These are phyloP conservation scores for Blastocystis sp. DNA, from an alignment of 352 stramenopile genomes.

Conservation along the genomic window DNA sequence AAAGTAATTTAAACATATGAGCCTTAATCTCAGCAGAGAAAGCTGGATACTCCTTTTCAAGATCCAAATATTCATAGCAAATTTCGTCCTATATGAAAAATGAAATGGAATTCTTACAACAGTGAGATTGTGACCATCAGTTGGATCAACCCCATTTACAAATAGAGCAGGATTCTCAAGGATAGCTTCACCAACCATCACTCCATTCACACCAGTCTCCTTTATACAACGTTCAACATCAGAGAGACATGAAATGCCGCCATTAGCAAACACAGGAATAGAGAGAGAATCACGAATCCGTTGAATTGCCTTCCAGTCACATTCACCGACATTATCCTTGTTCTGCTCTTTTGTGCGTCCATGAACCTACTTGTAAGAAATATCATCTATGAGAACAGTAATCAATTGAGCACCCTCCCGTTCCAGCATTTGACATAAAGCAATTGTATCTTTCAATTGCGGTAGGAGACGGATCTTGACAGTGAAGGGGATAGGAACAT, in stretches of 20 bases:
- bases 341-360: conserved; percentile 46
- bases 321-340: conserved; percentile 13
- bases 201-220: conserved; percentile 2
- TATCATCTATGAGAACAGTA: neutral
- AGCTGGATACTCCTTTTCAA: neutral
- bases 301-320: conserved; percentile 15
- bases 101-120: neutral
- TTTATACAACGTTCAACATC: neutral
- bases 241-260: neutral
- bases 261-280: conserved; percentile 52
- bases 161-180: conserved; percentile 42
- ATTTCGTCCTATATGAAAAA: conserved; percentile 22
- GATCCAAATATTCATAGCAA: conserved; percentile 35
- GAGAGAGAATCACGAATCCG: neutral
- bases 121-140: neutral
- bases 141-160: neutral
- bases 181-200: conserved; percentile 48
- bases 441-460: conserved; percentile 27
- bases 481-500: conserved; percentile 29
- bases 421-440: conserved; percentile 29
- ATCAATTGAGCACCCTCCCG: conserved; percentile 39
- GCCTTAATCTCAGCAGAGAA: conserved; percentile 10
- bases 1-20: conserved; percentile 52
- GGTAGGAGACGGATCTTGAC: conserved; percentile 39
- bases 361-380: neutral